Conservation (phyloP, 768 basidiomycete species). For the Lactarius vividus region DNA sequence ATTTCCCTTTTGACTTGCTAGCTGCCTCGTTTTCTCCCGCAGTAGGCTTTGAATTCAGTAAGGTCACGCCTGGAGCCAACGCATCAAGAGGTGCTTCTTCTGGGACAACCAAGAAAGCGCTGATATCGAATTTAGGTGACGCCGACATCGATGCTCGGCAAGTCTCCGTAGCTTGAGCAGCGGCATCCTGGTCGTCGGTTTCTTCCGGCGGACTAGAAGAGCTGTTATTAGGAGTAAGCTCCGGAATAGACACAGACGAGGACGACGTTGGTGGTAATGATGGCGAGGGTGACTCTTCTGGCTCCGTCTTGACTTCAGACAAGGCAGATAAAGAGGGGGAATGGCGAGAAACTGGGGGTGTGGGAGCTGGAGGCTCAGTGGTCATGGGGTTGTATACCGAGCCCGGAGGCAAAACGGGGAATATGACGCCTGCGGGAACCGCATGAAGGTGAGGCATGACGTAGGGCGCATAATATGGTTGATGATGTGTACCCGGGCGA, state of each 20-base stretch:
- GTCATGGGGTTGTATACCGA: slow-evolving; percentile 39
- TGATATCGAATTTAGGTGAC: slow-evolving; percentile 23
- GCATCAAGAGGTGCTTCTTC: slow-evolving; percentile 28
- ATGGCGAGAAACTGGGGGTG: slow-evolving; percentile 7
- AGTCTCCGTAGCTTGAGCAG: slow-evolving; percentile 1
- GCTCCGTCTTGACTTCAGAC: slow-evolving; percentile 18
- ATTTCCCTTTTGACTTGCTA: slow-evolving; percentile 21
- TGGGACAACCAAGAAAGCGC: slow-evolving; percentile 25
- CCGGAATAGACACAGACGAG: slow-evolving; percentile 26
- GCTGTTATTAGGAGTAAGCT: slow-evolving; percentile 29
- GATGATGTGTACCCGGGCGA: slow-evolving; percentile 56
- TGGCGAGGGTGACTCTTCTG: slow-evolving; percentile 25
- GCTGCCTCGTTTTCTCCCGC: background rate
- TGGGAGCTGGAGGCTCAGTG: slow-evolving; percentile 19
- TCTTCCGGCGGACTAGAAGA: slow-evolving; percentile 29
- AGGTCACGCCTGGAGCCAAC: slow-evolving; percentile 26
- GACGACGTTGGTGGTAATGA: slow-evolving; percentile 24
- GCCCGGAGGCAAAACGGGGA: slow-evolving; percentile 65
- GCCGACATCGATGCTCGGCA: slow-evolving; percentile 13
- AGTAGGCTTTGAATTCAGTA: slow-evolving; percentile 11
- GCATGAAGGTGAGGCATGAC: slow-evolving; percentile 41
- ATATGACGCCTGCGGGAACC: slow-evolving; percentile 62
- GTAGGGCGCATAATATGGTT: slow-evolving; percentile 56
- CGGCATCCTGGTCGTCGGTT: slow-evolving; percentile 16
- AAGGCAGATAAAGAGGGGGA: slow-evolving; percentile 23